Evolutionary conservation across 1,284 basidiomycete genomes (phyloP).

Genomic region (Puccinia horiana): DNA sequence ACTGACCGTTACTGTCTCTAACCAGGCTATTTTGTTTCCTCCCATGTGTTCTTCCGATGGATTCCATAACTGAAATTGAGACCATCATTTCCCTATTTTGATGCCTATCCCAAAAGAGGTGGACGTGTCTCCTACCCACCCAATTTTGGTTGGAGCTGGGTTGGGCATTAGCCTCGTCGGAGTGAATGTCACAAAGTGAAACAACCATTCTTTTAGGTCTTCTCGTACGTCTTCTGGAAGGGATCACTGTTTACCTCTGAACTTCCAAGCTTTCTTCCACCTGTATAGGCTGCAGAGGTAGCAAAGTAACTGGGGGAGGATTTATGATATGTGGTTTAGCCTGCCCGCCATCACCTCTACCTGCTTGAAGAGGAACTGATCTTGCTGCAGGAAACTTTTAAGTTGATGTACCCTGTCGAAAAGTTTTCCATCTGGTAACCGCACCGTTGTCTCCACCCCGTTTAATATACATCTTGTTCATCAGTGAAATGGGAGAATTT

Average conservation of each 20-base stretch:
- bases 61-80: background rate
- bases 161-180: background rate
- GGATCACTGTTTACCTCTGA: background rate
- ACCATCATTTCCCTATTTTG: background rate
- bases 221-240: background rate
- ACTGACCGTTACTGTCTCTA: too few species aligned
- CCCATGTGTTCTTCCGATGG: background rate
- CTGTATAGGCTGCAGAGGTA: background rate
- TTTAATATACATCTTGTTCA: slow-evolving; percentile 3
- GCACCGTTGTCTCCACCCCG: background rate
- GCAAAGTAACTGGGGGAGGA: background rate
- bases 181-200: background rate
- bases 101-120: slow-evolving; percentile 5
- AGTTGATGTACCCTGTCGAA: background rate
- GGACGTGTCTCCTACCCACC: too few species aligned
- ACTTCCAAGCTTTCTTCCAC: background rate
- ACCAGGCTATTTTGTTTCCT: too few species aligned
- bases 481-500: background rate
- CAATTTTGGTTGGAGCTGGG: too few species aligned
- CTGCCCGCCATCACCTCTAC: background rate
- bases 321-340: too few species aligned
- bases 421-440: background rate
- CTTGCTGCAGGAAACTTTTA: background rate
- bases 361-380: background rate
- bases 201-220: background rate